Evolutionary conservation across 495 filamentous ascomycete genomes (phyloP).

Genomic region (Cercophora sp.): DNA sequence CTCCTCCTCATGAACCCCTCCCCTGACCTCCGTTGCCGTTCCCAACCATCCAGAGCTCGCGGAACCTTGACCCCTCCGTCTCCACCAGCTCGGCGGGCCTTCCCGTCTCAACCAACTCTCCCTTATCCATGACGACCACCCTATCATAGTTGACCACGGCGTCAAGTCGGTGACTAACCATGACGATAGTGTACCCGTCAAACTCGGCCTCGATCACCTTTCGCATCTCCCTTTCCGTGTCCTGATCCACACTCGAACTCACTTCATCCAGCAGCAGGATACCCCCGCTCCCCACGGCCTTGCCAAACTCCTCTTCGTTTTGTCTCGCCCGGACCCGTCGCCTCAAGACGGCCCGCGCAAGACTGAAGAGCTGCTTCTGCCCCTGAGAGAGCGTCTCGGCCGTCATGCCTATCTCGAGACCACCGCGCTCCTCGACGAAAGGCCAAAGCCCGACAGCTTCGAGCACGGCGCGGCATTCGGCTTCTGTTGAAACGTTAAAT

Average conservation of each 20-base stretch:
- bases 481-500: slow-evolving; percentile 22
- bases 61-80: slow-evolving; percentile 31
- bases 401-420: slow-evolving; percentile 48
- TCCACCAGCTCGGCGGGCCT: slow-evolving; percentile 29
- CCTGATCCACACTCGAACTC: slow-evolving; percentile 41
- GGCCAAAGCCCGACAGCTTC: slow-evolving; percentile 46
- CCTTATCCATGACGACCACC: slow-evolving; percentile 43
- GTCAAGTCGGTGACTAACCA: slow-evolving; percentile 45
- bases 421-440: slow-evolving; percentile 47
- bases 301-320: slow-evolving; percentile 12
- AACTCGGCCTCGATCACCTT: slow-evolving; percentile 43
- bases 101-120: slow-evolving; percentile 40
- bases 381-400: slow-evolving; percentile 54
- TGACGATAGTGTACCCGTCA: slow-evolving; percentile 42
- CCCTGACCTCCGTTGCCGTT: slow-evolving; percentile 1
- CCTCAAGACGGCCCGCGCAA: slow-evolving; percentile 58
- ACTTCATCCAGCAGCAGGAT: slow-evolving; percentile 40
- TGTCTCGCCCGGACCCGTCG: slow-evolving; percentile 20
- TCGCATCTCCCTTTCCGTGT: slow-evolving; percentile 44
- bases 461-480: slow-evolving; percentile 45
- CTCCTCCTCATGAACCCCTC: background rate
- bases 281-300: slow-evolving; percentile 23
- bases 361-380: slow-evolving; percentile 60
- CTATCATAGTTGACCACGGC: slow-evolving; percentile 46
- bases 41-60: slow-evolving; percentile 29